A percentile compares a stretch with the other conserved stretches of the same genome.
These are phyloP conservation scores for Cystobasidium ongulense DNA, from an alignment of 768 basidiomycete genomes.

Conservation along the genomic window DNA sequence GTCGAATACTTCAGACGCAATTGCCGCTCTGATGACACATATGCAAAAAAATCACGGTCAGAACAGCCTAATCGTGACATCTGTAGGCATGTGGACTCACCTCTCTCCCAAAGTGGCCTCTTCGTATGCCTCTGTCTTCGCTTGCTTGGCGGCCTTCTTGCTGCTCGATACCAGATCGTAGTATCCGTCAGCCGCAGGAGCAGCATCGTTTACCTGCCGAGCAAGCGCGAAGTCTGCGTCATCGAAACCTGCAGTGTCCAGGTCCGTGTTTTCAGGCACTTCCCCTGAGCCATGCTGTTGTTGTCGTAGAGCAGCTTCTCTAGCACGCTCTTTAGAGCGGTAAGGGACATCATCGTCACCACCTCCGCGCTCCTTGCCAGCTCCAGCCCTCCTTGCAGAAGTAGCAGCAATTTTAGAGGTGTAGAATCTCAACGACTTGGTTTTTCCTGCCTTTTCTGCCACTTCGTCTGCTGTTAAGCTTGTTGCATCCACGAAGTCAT, in stretches of 20 bases:
- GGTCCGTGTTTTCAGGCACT: slow-evolving; percentile 38
- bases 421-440: slow-evolving; percentile 81
- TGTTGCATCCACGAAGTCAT: slow-evolving; percentile 64
- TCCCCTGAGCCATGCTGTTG: slow-evolving; percentile 50
- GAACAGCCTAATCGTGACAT: slow-evolving; percentile 24
- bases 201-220: slow-evolving; percentile 47
- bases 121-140: slow-evolving; percentile 76
- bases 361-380: slow-evolving; percentile 56
- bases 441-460: slow-evolving; percentile 71
- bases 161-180: slow-evolving; percentile 78
- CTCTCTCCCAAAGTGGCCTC: slow-evolving; percentile 46
- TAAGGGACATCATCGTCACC: slow-evolving; percentile 97
- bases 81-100: slow-evolving; percentile 20
- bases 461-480: slow-evolving; percentile 63
- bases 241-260: slow-evolving; percentile 45
- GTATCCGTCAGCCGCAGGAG: slow-evolving; percentile 60
- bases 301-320: slow-evolving; percentile 45
- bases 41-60: neutral
- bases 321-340: slow-evolving; percentile 55
- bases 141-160: slow-evolving; percentile 62
- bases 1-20: slow-evolving; percentile 40
- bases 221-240: slow-evolving; percentile 41
- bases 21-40: neutral
- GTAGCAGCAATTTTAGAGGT: slow-evolving; percentile 81
- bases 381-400: slow-evolving; percentile 63